Base-by-base conservation (phyloP, 805 yeast species). In the Candida endomychidarum region DNA sequence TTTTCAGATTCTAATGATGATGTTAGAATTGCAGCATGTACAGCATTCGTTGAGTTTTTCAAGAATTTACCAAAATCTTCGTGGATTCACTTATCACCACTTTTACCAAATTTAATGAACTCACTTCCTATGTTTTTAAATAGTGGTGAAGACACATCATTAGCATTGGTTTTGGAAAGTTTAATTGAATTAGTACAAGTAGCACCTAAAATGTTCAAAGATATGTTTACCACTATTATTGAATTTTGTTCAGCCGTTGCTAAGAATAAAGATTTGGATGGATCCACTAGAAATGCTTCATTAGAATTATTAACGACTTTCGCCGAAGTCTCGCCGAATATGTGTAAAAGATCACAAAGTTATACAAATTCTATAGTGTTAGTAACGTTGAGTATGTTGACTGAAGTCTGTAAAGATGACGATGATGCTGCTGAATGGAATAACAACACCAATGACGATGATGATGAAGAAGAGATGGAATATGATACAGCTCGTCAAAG, bases 401-500 rank as follows among this genome's bases (percentile, higher is more conserved):
- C 97, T 9, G 98, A 91, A 60, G 91, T 93, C 41, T 90, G 96
- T 44, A 67, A 76, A 25, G 95, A 85, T 56, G 93, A 86, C 50
- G 96, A 87, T 37, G 96, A 87, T 45, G 85, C 81, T 17, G 89
- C 89, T 7, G 72, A 77, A 18, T 95, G 91, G 65, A 90, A 96
- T 88, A 82, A 83, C 52, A 79, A 81, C 42, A 79, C 83, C 32
- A 95, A 86, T 46, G 86, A 82, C 48, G 77, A 84, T 22, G 83
- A 78, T 30, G 89, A 83, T 17, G 80, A 79, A 17, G 93, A 85
- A 26, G 98, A 91, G 57, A 79, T 80, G 34, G 88, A 86, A 45
- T 86, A 87, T 57, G 87, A 84, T 52, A 91, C 95, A 42, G 98
- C 96, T 4, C 83, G 96, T 60, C 96, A 88, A 65, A 78, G 96